These are phyloP conservation scores for Cynanchum wilfordii DNA, from an alignment of 257 asterid species.

Conservation along the genomic window DNA sequence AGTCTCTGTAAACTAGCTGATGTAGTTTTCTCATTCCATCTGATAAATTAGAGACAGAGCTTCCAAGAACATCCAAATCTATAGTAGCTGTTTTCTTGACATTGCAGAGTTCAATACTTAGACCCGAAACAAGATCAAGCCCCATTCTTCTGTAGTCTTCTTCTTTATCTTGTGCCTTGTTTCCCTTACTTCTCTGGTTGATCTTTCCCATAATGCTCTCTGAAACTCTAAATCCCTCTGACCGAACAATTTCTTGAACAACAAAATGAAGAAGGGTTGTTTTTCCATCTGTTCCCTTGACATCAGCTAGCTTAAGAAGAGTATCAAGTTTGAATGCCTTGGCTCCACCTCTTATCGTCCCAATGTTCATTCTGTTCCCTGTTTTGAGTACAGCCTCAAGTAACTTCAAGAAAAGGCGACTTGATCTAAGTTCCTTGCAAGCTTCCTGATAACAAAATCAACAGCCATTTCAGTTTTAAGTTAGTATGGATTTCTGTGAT, in stretches of 20 bases:
- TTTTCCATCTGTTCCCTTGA: conserved; percentile 89
- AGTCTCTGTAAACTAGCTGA: conserved; percentile 34
- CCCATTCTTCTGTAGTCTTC: conserved; percentile 79
- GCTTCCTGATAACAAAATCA: conserved; percentile 52
- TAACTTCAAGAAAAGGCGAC: conserved; percentile 82
- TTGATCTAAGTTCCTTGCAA: conserved; percentile 84
- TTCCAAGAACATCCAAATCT: conserved; percentile 78
- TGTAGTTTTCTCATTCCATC: conserved; percentile 42
- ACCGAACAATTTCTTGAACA: conserved; percentile 77
- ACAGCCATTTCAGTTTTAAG: not conserved
- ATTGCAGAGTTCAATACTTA: conserved; percentile 72
- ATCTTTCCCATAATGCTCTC: conserved; percentile 97
- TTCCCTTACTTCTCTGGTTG: conserved; percentile 35
- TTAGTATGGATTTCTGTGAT: not conserved
- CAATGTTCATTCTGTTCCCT: conserved; percentile 91
- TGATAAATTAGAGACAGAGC: conserved; percentile 60
- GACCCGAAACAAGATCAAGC: conserved; percentile 72
- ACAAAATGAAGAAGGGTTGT: conserved; percentile 94
- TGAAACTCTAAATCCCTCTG: conserved; percentile 80
- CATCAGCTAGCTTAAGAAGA: conserved; percentile 84
- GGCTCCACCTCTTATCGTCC: conserved; percentile 94
- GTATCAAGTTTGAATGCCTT: conserved; percentile 91
- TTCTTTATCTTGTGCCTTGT: conserved; percentile 50
- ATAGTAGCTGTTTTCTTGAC: conserved; percentile 88
- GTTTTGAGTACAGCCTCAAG: conserved; percentile 93